A percentile compares a stretch with the other conserved stretches of the same genome.
These are phyloP conservation scores for Phytophthora hybrid DNA, from an alignment of 352 stramenopile species.

Conservation along the genomic window DNA sequence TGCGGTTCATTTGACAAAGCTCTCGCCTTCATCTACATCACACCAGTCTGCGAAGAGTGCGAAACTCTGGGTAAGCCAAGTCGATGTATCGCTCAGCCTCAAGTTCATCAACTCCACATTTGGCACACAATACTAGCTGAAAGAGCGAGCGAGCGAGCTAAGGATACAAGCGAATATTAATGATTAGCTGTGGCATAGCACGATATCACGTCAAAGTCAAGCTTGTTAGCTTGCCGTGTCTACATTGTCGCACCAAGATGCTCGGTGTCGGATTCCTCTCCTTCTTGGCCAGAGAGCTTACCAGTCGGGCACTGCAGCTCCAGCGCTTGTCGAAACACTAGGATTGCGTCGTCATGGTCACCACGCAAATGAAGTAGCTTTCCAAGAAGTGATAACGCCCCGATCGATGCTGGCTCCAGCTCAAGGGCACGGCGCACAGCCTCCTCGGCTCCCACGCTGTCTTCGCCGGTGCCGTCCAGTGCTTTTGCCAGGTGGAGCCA, in stretches of 20 bases:
- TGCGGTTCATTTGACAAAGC: conserved; percentile 25
- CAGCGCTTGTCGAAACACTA: conserved; percentile 66
- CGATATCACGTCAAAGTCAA: conserved; percentile 19
- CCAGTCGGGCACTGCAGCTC: conserved; percentile 57
- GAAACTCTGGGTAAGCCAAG: conserved; percentile 37
- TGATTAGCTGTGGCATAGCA: conserved; percentile 13
- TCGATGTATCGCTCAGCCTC: conserved; percentile 50
- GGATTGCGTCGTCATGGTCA: conserved; percentile 76
- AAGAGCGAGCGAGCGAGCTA: not conserved
- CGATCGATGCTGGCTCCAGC: conserved; percentile 55
- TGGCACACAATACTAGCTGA: conserved; percentile 46
- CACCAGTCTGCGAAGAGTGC: conserved; percentile 33
- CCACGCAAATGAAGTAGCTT: conserved; percentile 71
- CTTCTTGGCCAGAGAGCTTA: conserved; percentile 10
- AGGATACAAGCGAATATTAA: conserved; percentile 14
- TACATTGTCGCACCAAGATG: conserved; percentile 37
- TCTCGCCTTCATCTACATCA: conserved; percentile 26
- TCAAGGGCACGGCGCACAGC: conserved; percentile 59
- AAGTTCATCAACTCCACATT: conserved; percentile 66
- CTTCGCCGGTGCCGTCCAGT: conserved; percentile 53
- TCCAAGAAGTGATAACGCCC: conserved; percentile 66
- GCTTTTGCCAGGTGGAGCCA: conserved; percentile 75
- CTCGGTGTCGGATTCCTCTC: conserved; percentile 20
- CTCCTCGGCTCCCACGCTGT: conserved; percentile 51
- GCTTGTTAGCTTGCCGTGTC: conserved; percentile 27